Conservation (phyloP, 768 basidiomycete species). For the Boletellus emodensis region DNA sequence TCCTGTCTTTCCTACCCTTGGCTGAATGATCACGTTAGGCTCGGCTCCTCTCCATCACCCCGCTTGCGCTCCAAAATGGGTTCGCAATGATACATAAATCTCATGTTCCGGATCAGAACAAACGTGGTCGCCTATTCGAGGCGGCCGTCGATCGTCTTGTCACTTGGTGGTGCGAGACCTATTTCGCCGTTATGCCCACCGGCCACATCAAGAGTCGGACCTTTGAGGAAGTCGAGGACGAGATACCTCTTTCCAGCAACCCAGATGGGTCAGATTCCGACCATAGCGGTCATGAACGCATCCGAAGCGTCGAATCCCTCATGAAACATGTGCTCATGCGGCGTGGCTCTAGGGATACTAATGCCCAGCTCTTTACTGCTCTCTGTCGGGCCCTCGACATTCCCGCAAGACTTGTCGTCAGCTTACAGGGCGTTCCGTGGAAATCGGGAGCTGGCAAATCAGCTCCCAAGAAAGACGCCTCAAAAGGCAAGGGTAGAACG, state of each 20-base stretch:
- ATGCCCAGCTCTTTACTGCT: constrained; percentile 88
- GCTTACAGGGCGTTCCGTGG: constrained; percentile 92
- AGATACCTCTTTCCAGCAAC: constrained; percentile 27
- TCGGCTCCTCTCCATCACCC: constrained; percentile 81
- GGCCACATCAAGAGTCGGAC: constrained; percentile 74
- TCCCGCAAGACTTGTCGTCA: constrained; percentile 83
- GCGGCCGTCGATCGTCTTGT: constrained; percentile 66
- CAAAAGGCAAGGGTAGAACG: constrained; percentile 36
- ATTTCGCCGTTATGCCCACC: constrained; percentile 56
- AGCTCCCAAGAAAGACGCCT: constrained; percentile 36
- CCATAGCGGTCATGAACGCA: constrained; percentile 53
- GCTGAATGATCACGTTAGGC: constrained; percentile 49
- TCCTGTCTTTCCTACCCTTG: not conserved
- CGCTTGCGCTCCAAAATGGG: constrained; percentile 72
- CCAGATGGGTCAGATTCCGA: constrained; percentile 39
- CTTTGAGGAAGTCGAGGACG: constrained; percentile 66
- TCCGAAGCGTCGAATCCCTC: constrained; percentile 77
- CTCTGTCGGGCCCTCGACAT: constrained; percentile 83
- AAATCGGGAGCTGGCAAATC: constrained; percentile 59
- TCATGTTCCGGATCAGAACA: constrained; percentile 70
- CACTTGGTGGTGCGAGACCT: constrained; percentile 80
- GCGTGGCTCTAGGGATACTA: constrained; percentile 77
- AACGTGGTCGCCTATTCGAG: constrained; percentile 87
- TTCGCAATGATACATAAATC: constrained; percentile 82
- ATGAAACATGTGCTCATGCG: constrained; percentile 90